phyloP scores from a whole-genome alignment of 768 basidiomycete species.

The Suillus weaverae region DNA sequence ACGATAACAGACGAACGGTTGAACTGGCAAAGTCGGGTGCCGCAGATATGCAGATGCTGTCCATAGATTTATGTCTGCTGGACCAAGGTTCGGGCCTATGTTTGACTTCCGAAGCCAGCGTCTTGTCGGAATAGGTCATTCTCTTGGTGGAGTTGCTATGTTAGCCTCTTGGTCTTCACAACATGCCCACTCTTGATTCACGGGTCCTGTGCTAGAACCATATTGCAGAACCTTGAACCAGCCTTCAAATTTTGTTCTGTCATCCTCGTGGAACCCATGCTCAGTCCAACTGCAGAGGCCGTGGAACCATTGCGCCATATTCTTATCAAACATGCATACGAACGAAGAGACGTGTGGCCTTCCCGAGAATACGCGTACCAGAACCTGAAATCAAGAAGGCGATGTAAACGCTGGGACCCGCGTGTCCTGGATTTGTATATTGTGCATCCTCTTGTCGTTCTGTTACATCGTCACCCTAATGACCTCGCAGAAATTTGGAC shows the following conservation, averaged over 20 bases:
- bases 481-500: constrained; percentile 44
- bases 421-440: constrained; percentile 52
- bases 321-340: constrained; percentile 49
- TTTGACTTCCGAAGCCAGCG: constrained; percentile 51
- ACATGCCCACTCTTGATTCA: constrained; percentile 5
- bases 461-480: neutral
- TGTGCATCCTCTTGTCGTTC: constrained; percentile 31
- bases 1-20: neutral
- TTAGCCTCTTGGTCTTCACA: constrained; percentile 29
- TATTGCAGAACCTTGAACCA: constrained; percentile 52
- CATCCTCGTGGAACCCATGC: constrained; percentile 64
- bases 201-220: constrained; percentile 38
- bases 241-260: constrained; percentile 47
- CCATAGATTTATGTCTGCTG: constrained; percentile 53
- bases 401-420: constrained; percentile 50
- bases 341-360: constrained; percentile 54
- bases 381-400: constrained; percentile 36
- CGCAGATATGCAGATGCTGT: constrained; percentile 60
- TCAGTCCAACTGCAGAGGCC: constrained; percentile 50
- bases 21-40: constrained; percentile 51
- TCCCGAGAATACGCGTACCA: constrained; percentile 41
- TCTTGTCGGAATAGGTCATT: constrained; percentile 67
- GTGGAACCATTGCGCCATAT: constrained; percentile 40
- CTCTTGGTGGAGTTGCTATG: constrained; percentile 66
- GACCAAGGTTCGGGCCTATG: constrained; percentile 36